Conservation (phyloP, 1,284 basidiomycete species). For the Pseudozyma flocculosa region DNA sequence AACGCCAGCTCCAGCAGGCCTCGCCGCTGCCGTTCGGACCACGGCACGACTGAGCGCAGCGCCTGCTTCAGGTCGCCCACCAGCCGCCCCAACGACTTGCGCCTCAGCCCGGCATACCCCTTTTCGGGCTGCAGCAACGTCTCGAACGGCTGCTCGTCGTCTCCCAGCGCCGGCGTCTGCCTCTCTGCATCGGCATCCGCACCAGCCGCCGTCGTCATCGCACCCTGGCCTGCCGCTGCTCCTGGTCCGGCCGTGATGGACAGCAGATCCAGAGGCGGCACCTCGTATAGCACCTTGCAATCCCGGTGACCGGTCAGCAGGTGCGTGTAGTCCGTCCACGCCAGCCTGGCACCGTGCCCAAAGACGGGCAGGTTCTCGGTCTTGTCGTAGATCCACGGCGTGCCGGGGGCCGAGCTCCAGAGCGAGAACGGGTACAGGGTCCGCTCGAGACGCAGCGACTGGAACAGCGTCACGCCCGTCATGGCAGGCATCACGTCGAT, state of each 20-base stretch:
- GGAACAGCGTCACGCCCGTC: slow-evolving; percentile 86
- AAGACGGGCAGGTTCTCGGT: slow-evolving; percentile 29
- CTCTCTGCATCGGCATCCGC: too few relatives aligned
- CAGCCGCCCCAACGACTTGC: slow-evolving; percentile 4
- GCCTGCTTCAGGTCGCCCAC: too few relatives aligned
- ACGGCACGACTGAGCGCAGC: too few relatives aligned
- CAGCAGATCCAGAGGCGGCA: background rate
- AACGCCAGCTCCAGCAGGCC: too few relatives aligned
- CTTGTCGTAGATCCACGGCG: slow-evolving; percentile 43
- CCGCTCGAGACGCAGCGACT: slow-evolving; percentile 65
- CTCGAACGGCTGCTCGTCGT: slow-evolving; percentile 22
- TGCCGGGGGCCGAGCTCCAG: slow-evolving; percentile 2
- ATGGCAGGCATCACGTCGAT: slow-evolving; percentile 81
- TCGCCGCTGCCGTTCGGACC: too few relatives aligned
- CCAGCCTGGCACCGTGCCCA: slow-evolving; percentile 6
- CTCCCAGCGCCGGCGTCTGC: background rate
- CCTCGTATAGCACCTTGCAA: slow-evolving; percentile 11
- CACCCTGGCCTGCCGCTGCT: too few relatives aligned
- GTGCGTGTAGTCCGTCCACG: slow-evolving; percentile 29
- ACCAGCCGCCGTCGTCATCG: too few relatives aligned
- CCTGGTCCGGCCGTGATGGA: too few relatives aligned
- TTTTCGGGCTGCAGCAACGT: slow-evolving; percentile 6
- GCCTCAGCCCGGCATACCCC: slow-evolving; percentile 13
- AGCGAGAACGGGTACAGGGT: background rate
- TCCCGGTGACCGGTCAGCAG: slow-evolving; percentile 23